phyloP scores from a whole-genome alignment of 1,284 basidiomycete species.

The Tausonia pullulans region DNA sequence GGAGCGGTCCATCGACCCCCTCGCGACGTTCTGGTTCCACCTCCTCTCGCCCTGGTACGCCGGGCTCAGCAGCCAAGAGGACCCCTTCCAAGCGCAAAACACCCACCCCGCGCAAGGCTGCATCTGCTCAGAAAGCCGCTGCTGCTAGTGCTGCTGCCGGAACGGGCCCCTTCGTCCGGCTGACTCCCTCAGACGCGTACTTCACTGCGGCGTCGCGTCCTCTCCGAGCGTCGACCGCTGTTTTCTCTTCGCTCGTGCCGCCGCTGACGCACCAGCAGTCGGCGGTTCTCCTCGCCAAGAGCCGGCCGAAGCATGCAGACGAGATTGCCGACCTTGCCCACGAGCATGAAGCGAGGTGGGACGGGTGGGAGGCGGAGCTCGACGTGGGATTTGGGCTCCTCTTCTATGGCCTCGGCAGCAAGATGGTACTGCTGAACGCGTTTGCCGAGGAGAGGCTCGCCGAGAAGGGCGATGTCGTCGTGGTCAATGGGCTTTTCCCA shows the following conservation, averaged over 20 bases:
- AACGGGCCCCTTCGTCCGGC: constrained; percentile 30
- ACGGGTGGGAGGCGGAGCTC: constrained; percentile 58
- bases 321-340: constrained; percentile 27
- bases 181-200: constrained; percentile 61
- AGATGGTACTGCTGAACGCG: constrained; percentile 57
- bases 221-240: constrained; percentile 54
- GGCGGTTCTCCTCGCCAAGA: constrained; percentile 17
- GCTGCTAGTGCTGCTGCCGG: constrained; percentile 9
- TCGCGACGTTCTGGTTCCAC: constrained; percentile 19
- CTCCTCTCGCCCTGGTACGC: constrained; percentile 10
- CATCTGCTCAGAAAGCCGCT: not conserved
- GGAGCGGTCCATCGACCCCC: constrained; percentile 14
- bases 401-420: constrained; percentile 79
- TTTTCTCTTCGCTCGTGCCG: constrained; percentile 58
- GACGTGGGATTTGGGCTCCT: constrained; percentile 71
- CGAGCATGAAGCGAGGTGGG: constrained; percentile 40
- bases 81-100: constrained; percentile 21
- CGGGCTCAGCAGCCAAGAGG: constrained; percentile 13
- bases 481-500: constrained; percentile 70
- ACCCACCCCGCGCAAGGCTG: not conserved
- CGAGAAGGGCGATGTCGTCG: constrained; percentile 55
- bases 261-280: constrained; percentile 39
- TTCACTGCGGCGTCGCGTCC: constrained; percentile 52
- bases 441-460: constrained; percentile 51
- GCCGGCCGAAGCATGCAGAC: constrained; percentile 28